Conservation (phyloP, 2,329 filamentous ascomycete genomes). For the Microsporum audouinii region DNA sequence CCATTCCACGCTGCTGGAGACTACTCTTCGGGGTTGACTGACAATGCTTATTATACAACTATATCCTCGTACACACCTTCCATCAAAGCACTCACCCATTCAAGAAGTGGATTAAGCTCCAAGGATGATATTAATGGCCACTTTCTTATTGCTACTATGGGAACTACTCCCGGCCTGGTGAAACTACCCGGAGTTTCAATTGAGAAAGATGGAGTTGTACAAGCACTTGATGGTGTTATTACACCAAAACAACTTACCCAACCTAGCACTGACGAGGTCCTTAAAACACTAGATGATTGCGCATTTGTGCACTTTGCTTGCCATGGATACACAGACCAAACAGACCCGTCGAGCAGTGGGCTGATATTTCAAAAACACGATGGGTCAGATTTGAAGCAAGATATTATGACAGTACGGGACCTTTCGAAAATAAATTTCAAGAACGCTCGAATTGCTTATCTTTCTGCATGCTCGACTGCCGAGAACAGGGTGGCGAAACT, state of each 20-base stretch:
- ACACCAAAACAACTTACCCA: neutral
- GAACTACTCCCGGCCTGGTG: too few relatives aligned
- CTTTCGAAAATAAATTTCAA: slow-evolving; percentile 5
- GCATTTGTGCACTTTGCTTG: slow-evolving; percentile 15
- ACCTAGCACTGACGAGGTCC: neutral
- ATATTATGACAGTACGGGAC: neutral
- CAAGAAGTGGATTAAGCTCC: too few relatives aligned
- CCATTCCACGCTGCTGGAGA: slow-evolving; percentile 28
- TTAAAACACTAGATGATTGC: neutral
- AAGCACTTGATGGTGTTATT: neutral
- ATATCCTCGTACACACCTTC: slow-evolving; percentile 1
- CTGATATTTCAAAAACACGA: neutral
- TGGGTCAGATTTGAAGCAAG: neutral
- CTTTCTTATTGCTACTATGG: too few relatives aligned
- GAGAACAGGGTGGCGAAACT: slow-evolving; percentile 17
- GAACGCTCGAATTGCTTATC: slow-evolving; percentile 23
- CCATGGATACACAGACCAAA: slow-evolving; percentile 13
- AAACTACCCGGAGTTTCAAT: too few relatives aligned
- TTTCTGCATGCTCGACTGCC: slow-evolving; percentile 31
- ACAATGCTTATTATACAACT: neutral
- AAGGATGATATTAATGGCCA: too few relatives aligned
- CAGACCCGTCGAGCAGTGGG: slow-evolving; percentile 14
- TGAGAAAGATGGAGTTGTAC: too few relatives aligned
- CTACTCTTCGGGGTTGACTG: neutral
- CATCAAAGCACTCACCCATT: neutral